Evolutionary conservation across 1,139 yeast genomes (phyloP).

Genomic region (Entelexis paramagnoliae): DNA sequence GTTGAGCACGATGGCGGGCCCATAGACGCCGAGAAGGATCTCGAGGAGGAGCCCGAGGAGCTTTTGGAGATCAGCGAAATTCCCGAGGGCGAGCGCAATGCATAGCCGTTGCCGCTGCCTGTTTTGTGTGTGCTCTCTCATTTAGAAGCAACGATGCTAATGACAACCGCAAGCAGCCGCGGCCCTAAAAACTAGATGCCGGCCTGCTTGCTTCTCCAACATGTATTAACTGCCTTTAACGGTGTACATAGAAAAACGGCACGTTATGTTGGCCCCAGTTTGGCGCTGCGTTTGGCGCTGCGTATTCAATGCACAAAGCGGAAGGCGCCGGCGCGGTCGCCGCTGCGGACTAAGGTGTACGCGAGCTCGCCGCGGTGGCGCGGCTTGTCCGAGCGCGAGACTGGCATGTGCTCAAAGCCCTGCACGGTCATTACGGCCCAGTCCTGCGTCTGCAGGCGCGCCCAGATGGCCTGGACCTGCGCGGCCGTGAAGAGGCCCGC

Average conservation of each 20-base stretch:
- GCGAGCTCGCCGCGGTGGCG: slow-evolving; percentile 26
- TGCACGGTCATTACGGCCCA: slow-evolving; percentile 25
- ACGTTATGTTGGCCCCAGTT: background rate
- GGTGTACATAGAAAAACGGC: background rate
- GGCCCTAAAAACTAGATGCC: too few relatives aligned
- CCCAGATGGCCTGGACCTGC: slow-evolving; percentile 19
- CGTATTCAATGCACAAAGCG: background rate
- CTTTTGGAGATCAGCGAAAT: slow-evolving; percentile 3
- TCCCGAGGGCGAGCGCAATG: slow-evolving; percentile 21
- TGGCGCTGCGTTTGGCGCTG: background rate
- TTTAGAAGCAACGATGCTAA: slow-evolving; percentile 2
- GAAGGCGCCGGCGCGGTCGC: slow-evolving; percentile 4
- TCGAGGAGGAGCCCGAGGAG: slow-evolving; percentile 18
- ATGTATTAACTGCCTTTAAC: background rate
- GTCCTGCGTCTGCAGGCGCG: slow-evolving; percentile 17
- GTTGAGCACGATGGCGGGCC: slow-evolving; percentile 7
- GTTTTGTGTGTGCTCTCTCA: background rate
- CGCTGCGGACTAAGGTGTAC: slow-evolving; percentile 24
- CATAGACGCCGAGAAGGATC: slow-evolving; percentile 22
- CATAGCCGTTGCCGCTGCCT: background rate
- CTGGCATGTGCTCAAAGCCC: slow-evolving; percentile 29
- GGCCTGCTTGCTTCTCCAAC: too few relatives aligned
- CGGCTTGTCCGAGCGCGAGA: slow-evolving; percentile 23
- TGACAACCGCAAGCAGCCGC: background rate
- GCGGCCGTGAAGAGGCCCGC: slow-evolving; percentile 22